Conservation (phyloP, 1,139 yeast species). For the Geotrichum macrosporum region DNA sequence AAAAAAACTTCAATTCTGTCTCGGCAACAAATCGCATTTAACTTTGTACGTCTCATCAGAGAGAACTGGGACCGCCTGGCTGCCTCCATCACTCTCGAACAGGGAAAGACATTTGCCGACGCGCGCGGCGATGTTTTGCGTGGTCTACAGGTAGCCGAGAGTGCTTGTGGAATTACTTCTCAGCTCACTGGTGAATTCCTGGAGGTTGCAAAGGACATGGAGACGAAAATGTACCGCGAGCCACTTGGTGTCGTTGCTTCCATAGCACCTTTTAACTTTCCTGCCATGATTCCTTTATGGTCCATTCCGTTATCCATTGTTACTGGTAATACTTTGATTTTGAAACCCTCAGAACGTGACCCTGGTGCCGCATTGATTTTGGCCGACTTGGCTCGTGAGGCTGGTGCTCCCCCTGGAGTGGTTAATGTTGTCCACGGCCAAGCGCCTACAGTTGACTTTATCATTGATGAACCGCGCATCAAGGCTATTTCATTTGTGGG, state of each 20-base stretch:
- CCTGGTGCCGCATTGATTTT: constrained; percentile 71
- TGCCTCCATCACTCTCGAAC: constrained; percentile 72
- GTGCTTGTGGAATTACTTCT: constrained; percentile 64
- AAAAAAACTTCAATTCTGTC: constrained; percentile 46
- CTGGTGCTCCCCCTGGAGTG: constrained; percentile 78
- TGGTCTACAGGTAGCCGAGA: constrained; percentile 82
- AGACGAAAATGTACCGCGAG: constrained; percentile 70
- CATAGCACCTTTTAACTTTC: constrained; percentile 90
- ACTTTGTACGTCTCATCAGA: constrained; percentile 44
- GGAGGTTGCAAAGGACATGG: constrained; percentile 73
- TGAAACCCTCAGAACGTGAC: constrained; percentile 75
- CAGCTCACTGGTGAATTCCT: constrained; percentile 62
- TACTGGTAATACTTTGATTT: constrained; percentile 69
- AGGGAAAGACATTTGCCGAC: constrained; percentile 73
- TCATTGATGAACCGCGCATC: constrained; percentile 72
- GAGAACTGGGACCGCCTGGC: constrained; percentile 61
- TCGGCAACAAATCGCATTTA: constrained; percentile 49
- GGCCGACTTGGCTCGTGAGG: constrained; percentile 58
- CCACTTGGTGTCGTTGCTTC: constrained; percentile 87
- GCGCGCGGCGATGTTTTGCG: constrained; percentile 77
- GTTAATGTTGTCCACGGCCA: constrained; percentile 71
- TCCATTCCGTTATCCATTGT: constrained; percentile 70
- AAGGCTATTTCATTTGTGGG: constrained; percentile 67
- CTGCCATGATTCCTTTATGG: constrained; percentile 76
- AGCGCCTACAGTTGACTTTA: constrained; percentile 71